These are phyloP conservation scores for Didymella lethalis DNA, from an alignment of 2,329 filamentous ascomycete species.

Conservation along the genomic window DNA sequence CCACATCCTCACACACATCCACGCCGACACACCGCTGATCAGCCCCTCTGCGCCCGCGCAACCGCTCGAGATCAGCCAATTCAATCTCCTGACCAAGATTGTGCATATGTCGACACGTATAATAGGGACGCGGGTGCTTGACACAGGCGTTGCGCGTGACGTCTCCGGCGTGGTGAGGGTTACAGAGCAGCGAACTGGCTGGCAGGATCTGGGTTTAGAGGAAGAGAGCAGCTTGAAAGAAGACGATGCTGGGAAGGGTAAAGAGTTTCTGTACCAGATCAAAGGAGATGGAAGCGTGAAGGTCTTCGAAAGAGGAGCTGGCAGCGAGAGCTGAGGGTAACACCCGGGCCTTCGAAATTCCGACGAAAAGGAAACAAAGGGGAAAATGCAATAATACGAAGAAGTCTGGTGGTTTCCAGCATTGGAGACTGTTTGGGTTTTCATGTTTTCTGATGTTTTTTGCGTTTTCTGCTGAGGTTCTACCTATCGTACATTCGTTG, in stretches of 20 bases:
- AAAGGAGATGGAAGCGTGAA: conserved; percentile 78
- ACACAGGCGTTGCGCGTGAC: conserved; percentile 88
- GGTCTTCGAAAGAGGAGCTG: conserved; percentile 81
- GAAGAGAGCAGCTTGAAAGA: conserved; percentile 34
- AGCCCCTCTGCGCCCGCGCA: conserved; percentile 50
- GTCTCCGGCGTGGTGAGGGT: conserved; percentile 87
- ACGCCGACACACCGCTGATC: conserved; percentile 78
- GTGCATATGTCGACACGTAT: conserved; percentile 79
- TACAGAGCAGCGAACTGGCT: conserved; percentile 57
- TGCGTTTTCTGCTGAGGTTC: conserved; percentile 13
- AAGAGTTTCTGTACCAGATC: conserved; percentile 83
- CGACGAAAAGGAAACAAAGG: not conserved
- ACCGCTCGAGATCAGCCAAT: conserved; percentile 44
- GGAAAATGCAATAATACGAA: not conserved
- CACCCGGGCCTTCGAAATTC: not conserved
- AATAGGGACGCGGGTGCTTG: conserved; percentile 76
- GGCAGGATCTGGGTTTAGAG: conserved; percentile 39
- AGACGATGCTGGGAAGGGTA: conserved; percentile 54
- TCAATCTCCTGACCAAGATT: conserved; percentile 70
- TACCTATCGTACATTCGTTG: conserved; percentile 8
- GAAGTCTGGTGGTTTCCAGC: not conserved
- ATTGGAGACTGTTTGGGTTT: not conserved
- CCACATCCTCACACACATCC: conserved; percentile 70
- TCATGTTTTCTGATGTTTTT: conserved; percentile 23
- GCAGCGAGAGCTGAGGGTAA: conserved; percentile 24